These are phyloP conservation scores for Capillidium rhysosporum DNA, from an alignment of 371 early-diverging fungal species.

Conservation along the genomic window DNA sequence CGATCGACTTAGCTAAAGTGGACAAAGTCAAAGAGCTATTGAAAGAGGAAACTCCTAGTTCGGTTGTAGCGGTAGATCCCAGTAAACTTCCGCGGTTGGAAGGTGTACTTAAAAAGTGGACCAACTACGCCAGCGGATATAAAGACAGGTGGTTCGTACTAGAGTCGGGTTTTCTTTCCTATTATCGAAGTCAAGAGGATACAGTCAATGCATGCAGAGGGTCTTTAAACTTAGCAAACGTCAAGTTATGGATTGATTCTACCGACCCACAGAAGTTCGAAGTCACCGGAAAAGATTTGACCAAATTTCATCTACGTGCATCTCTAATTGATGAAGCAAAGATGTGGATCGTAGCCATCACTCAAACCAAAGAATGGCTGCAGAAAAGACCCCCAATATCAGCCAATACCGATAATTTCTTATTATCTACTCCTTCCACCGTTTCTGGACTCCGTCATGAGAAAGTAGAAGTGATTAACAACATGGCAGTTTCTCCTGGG, in stretches of 20 bases:
- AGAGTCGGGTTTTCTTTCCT: slow-evolving; percentile 48
- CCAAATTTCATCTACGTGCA: slow-evolving; percentile 44
- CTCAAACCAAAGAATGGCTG: slow-evolving; percentile 24
- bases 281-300: slow-evolving; percentile 45
- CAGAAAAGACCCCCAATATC: background rate
- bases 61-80: slow-evolving; percentile 7
- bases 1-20: slow-evolving; percentile 30
- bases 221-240: slow-evolving; percentile 42
- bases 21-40: slow-evolving; percentile 27
- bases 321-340: slow-evolving; percentile 40
- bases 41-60: slow-evolving; percentile 16
- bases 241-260: slow-evolving; percentile 33
- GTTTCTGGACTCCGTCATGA: background rate
- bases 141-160: slow-evolving; percentile 58
- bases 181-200: slow-evolving; percentile 52
- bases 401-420: background rate
- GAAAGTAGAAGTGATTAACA: background rate
- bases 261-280: slow-evolving; percentile 49
- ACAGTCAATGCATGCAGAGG: slow-evolving; percentile 53
- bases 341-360: slow-evolving; percentile 53
- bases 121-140: slow-evolving; percentile 68
- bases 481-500: too few species aligned
- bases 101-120: slow-evolving; percentile 56
- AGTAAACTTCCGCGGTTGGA: slow-evolving; percentile 28
- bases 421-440: background rate